Evolutionary conservation across 2,329 filamentous ascomycete species (phyloP), one percentile per base, ranked within the genome.

Genomic region (Phoma sp.): DNA sequence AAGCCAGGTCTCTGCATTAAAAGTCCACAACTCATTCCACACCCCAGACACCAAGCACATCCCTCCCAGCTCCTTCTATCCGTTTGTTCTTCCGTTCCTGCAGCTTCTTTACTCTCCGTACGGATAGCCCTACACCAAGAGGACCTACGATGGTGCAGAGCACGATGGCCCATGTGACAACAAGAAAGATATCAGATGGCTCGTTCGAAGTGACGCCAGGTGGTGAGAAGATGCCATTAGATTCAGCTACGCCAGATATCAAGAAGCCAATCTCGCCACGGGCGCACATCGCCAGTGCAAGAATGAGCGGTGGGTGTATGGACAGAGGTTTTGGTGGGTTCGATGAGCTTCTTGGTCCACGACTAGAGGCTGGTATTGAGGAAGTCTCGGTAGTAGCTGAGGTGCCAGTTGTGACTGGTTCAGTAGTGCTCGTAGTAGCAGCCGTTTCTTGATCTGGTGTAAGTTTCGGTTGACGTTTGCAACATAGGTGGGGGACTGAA

Each of bases 221-320:
- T 6, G 63, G 57, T 1, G 71, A 70, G 55, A 84, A 84, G 10
- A 84, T 76, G 0, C 81, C 80, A 13, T 78, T 75, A 5, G 75
- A 81, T 64, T 90, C 82, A 0, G 88, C 88, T 0, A 92, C 72
- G 0, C 87, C 85, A 1, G 87, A 86, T 57, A 95, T 91, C 38
- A 94, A 72, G 58, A 92, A 92, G 0, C 90, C 89, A 31, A 94
- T 91, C 70, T 95, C 90, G 0, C 90, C 90, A n/a, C 90, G 81
- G 0, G 90, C 85, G 0, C 89, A 84, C 90, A 94, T 94, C 2
- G 85, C 85, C 17, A 83, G 78, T 0, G 87, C 87, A 0, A 93
- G 75, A 2, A 93, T 85, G 0, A 82, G 79, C 0, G 86, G 82
- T 0, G 89, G 88, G 58, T 91, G 88, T 1, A 90, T 75, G 0